Evolutionary conservation across 345 rosid genomes (phyloP).

Genomic region (Salix arbutifolia): DNA sequence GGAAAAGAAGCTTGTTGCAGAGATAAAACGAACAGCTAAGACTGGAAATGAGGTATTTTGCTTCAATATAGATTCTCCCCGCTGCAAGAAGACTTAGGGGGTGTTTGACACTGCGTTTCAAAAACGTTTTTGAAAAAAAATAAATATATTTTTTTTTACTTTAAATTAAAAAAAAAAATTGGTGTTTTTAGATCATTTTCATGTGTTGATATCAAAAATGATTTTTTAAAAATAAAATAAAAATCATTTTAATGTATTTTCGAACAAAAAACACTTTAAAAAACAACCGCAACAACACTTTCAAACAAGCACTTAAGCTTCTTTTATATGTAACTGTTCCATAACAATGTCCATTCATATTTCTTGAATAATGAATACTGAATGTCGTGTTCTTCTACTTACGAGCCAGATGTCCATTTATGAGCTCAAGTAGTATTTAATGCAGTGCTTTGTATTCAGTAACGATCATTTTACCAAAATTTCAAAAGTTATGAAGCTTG

Average conservation of each 20-base stretch:
- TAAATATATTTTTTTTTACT: too few relatives aligned
- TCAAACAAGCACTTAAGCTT: background rate
- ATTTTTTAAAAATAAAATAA: too few relatives aligned
- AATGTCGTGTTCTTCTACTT: background rate
- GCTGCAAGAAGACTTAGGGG: background rate
- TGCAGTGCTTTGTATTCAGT: background rate
- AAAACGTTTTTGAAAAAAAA: too few relatives aligned
- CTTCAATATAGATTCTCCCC: background rate
- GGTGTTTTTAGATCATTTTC: too few relatives aligned
- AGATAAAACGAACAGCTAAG: constrained; percentile 90
- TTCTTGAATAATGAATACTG: background rate
- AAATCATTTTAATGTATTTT: too few relatives aligned
- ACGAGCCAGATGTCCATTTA: too few relatives aligned
- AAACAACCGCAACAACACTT: too few relatives aligned
- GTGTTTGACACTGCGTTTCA: too few relatives aligned
- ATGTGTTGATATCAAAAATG: too few relatives aligned
- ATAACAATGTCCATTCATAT: background rate
- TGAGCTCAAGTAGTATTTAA: background rate
- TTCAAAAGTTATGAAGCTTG: background rate
- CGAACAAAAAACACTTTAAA: too few relatives aligned
- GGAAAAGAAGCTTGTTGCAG: constrained; percentile 94
- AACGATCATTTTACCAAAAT: background rate
- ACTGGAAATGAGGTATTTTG: constrained; percentile 71
- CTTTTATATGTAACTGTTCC: background rate
- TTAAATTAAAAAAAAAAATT: too few relatives aligned